A percentile compares a stretch with the other conserved stretches of the same genome.
phyloP scores from a whole-genome alignment of 2,329 filamentous ascomycete species.

The Tolypocladium guangdongense region DNA sequence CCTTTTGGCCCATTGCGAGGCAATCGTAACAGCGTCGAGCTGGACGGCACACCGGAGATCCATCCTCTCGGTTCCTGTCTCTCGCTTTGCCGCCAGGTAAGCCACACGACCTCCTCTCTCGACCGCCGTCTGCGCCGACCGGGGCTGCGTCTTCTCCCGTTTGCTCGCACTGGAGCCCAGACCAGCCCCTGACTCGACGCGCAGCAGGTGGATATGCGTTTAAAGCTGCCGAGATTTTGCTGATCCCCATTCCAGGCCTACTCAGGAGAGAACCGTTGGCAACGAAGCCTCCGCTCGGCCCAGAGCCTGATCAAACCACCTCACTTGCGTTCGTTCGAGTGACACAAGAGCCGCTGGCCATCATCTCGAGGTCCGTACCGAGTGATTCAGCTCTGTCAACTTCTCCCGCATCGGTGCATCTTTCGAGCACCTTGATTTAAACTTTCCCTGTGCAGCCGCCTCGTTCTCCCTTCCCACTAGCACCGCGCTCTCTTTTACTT shows the following conservation, averaged over 20 bases:
- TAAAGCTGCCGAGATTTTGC: neutral
- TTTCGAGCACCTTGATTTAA: neutral
- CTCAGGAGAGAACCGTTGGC: conserved; percentile 7
- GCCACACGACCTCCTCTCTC: conserved; percentile 10
- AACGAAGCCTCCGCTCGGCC: conserved; percentile 2
- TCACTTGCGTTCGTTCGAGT: conserved; percentile 6
- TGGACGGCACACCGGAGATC: conserved; percentile 21
- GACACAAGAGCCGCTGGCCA: conserved; percentile 6
- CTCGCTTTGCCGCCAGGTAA: conserved; percentile 18
- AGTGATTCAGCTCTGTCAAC: neutral
- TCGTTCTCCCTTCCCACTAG: neutral
- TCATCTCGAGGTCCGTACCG: conserved; percentile 10
- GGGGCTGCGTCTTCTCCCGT: neutral
- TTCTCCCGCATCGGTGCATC: neutral
- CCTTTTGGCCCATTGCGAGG: conserved; percentile 27
- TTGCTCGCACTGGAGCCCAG: neutral
- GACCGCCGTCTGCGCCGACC: conserved; percentile 4
- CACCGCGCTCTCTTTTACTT: neutral
- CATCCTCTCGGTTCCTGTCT: conserved; percentile 11
- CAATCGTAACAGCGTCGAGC: conserved; percentile 26
- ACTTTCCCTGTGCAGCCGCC: neutral
- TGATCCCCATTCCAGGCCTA: conserved; percentile 5
- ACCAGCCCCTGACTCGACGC: neutral
- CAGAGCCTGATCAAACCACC: conserved; percentile 2
- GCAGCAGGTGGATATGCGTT: neutral